phyloP scores from a whole-genome alignment of 768 basidiomycete species.

The Cystobasidium tubakii region DNA sequence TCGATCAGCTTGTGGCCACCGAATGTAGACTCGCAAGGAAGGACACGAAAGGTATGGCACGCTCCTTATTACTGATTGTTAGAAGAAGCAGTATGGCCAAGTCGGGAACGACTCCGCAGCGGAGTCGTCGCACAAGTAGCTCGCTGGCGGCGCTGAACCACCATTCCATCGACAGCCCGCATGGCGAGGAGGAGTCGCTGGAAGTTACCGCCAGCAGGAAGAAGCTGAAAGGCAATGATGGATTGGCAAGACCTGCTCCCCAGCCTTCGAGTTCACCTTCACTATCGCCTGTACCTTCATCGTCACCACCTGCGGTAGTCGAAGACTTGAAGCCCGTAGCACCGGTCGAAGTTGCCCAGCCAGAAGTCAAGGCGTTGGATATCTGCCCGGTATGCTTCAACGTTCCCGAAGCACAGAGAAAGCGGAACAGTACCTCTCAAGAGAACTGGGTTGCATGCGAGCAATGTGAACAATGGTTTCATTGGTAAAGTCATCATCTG shows the following conservation, averaged over 20 bases:
- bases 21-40: no score
- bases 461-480: constrained; percentile 28
- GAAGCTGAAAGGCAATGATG: constrained; percentile 10
- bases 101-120: background rate
- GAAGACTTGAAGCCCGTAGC: background rate
- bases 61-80: no score
- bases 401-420: constrained; percentile 5
- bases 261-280: background rate
- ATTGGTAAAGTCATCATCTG: background rate
- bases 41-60: no score
- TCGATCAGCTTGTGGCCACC: no score
- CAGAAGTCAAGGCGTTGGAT: constrained; percentile 14
- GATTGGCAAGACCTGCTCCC: background rate
- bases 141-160: background rate
- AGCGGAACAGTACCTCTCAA: background rate
- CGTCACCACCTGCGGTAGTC: background rate
- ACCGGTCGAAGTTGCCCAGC: background rate
- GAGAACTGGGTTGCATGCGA: constrained; percentile 34
- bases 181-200: background rate
- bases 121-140: background rate
- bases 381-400: constrained; percentile 12
- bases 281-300: background rate
- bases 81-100: no score
- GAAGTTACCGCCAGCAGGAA: background rate
- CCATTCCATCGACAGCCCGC: background rate